phyloP scores from a whole-genome alignment of 2,329 filamentous ascomycete genomes.

The Aspergillus brasiliensis region DNA sequence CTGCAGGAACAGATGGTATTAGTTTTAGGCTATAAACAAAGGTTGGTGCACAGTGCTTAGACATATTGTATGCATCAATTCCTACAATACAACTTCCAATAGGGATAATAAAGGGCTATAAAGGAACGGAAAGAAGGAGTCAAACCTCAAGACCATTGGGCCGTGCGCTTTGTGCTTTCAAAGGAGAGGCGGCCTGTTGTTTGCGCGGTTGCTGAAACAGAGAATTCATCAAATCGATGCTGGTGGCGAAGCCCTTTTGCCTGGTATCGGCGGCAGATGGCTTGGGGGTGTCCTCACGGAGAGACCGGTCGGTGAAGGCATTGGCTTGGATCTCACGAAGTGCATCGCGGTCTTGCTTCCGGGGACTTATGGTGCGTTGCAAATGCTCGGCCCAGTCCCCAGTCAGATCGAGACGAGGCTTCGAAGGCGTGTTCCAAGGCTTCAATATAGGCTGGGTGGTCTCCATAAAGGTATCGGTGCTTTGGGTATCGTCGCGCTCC shows the following conservation, averaged over 20 bases:
- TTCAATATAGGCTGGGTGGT: conserved; percentile 38
- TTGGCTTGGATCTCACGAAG: conserved; percentile 67
- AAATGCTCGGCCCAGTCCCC: conserved; percentile 94
- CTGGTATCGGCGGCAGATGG: conserved; percentile 21
- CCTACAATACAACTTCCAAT: background rate
- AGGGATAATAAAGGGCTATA: background rate
- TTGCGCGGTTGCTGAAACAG: conserved; percentile 71
- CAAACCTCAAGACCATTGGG: conserved; percentile 85
- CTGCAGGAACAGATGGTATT: conserved; percentile 53
- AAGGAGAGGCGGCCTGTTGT: conserved; percentile 49
- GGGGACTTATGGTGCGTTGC: conserved; percentile 88
- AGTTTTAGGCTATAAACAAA: conserved; percentile 34
- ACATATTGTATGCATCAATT: background rate
- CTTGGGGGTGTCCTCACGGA: conserved; percentile 37
- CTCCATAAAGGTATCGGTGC: conserved; percentile 50
- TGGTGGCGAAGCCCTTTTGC: conserved; percentile 74
- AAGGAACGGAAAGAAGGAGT: conserved; percentile 48
- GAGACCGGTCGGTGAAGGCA: conserved; percentile 54
- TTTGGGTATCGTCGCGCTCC: conserved; percentile 66
- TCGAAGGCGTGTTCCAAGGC: conserved; percentile 54
- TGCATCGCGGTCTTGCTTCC: conserved; percentile 82
- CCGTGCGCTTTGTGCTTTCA: conserved; percentile 59
- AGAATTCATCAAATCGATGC: conserved; percentile 95
- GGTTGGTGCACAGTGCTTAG: background rate
- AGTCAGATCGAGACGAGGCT: conserved; percentile 58